phyloP scores from a whole-genome alignment of 139 green algal species.

The Bryopsis sp. region DNA sequence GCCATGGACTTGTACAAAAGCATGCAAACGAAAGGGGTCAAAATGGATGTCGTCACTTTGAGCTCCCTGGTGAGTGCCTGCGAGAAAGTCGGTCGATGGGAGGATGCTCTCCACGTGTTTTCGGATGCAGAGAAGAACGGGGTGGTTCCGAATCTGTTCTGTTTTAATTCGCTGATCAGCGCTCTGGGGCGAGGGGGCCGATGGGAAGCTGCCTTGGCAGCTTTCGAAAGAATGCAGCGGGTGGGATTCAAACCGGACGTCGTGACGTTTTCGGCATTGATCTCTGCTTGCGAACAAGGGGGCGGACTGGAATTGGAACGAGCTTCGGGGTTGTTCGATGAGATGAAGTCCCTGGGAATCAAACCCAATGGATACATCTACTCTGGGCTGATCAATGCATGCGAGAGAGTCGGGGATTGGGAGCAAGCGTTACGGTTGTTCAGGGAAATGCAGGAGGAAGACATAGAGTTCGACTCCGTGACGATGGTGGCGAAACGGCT shows the following conservation, averaged over 20 bases:
- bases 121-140: conserved; percentile 26
- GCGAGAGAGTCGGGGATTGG: conserved; percentile 38
- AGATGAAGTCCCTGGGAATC: conserved; percentile 61
- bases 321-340: conserved; percentile 62
- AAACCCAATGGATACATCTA: conserved; percentile 30
- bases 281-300: conserved; percentile 51
- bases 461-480: not conserved
- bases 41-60: conserved; percentile 48
- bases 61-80: conserved; percentile 54
- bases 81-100: conserved; percentile 60
- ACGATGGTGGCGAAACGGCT: not conserved
- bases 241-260: conserved; percentile 59
- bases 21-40: conserved; percentile 46
- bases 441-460: conserved; percentile 30
- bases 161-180: conserved; percentile 70
- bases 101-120: conserved; percentile 40
- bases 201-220: conserved; percentile 32
- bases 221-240: conserved; percentile 23
- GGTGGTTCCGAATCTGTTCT: conserved; percentile 57
- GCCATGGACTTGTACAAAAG: conserved; percentile 58
- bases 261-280: conserved; percentile 75
- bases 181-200: conserved; percentile 48
- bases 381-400: conserved; percentile 34
- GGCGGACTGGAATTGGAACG: conserved; percentile 65
- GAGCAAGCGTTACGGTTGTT: conserved; percentile 33